phyloP scores from a whole-genome alignment of 2,329 filamentous ascomycete species.

The Neopestalotiopsis sp. region DNA sequence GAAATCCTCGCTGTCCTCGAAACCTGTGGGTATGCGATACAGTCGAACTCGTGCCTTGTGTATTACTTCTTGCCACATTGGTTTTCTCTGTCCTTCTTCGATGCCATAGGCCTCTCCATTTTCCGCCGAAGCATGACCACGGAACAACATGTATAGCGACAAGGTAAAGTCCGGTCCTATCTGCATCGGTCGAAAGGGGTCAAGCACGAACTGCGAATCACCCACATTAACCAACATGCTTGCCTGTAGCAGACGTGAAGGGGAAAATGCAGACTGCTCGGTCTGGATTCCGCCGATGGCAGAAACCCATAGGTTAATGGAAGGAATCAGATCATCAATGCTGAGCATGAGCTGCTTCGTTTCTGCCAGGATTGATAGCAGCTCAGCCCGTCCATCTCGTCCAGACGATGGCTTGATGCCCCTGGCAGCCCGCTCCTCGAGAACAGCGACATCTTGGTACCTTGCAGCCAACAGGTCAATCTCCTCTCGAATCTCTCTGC shows the following conservation, averaged over 20 bases:
- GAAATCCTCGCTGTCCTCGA: conserved; percentile 19
- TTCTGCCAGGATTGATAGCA: conserved; percentile 73
- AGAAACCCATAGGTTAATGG: conserved; percentile 92
- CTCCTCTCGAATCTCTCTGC: conserved; percentile 81
- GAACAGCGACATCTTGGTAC: conserved; percentile 71
- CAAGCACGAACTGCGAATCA: conserved; percentile 79
- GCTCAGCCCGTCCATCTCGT: conserved; percentile 65
- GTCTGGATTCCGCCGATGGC: conserved; percentile 89
- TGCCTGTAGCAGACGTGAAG: conserved; percentile 87
- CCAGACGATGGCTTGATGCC: conserved; percentile 53
- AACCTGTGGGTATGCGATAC: conserved; percentile 64
- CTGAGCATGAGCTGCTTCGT: conserved; percentile 76
- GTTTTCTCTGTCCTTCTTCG: conserved; percentile 62
- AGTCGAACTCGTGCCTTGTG: conserved; percentile 90
- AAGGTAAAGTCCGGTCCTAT: conserved; percentile 87
- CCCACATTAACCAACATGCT: conserved; percentile 89
- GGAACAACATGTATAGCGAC: conserved; percentile 94
- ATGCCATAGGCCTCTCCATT: conserved; percentile 54
- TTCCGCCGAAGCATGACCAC: conserved; percentile 69
- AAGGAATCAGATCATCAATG: conserved; percentile 89
- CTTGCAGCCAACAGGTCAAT: conserved; percentile 81
- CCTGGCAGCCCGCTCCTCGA: conserved; percentile 59
- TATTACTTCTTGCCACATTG: conserved; percentile 95
- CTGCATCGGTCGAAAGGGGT: conserved; percentile 70
- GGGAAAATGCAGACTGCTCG: conserved; percentile 83